Evolutionary conservation across 805 yeast genomes (phyloP).

Genomic region (Candida bentonensis): DNA sequence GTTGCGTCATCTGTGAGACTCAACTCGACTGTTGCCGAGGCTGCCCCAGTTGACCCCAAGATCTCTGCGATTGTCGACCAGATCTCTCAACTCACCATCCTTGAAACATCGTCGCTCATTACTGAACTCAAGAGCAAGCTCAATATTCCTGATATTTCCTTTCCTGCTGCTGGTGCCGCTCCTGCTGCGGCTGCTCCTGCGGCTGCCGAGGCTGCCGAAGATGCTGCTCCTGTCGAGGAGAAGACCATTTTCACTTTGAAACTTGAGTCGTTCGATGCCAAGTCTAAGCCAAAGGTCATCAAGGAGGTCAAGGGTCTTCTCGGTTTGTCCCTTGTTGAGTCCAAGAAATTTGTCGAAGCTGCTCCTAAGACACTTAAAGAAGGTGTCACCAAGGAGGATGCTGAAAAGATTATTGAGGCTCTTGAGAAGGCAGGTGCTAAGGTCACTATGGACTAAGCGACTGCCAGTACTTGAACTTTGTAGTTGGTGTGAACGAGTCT

Average conservation of each 20-base stretch:
- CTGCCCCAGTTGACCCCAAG: slow-evolving; percentile 68
- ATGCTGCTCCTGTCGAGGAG: slow-evolving; percentile 74
- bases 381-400: slow-evolving; percentile 92
- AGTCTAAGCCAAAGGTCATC: slow-evolving; percentile 92
- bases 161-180: slow-evolving; percentile 58
- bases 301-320: slow-evolving; percentile 89
- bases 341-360: slow-evolving; percentile 93
- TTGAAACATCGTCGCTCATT: slow-evolving; percentile 84
- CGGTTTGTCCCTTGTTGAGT: slow-evolving; percentile 87
- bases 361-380: slow-evolving; percentile 96
- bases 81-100: slow-evolving; percentile 76
- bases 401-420: slow-evolving; percentile 87
- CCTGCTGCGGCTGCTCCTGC: slow-evolving; percentile 50
- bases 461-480: neutral
- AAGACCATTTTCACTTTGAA: slow-evolving; percentile 86
- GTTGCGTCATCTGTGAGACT: slow-evolving; percentile 17
- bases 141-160: slow-evolving; percentile 86
- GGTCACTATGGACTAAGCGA: slow-evolving; percentile 61
- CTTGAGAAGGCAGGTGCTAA: slow-evolving; percentile 94
- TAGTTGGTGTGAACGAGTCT: neutral
- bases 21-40: slow-evolving; percentile 26
- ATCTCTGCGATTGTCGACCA: slow-evolving; percentile 78
- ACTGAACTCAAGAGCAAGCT: slow-evolving; percentile 54
- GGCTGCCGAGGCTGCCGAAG: slow-evolving; percentile 59
- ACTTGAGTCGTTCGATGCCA: slow-evolving; percentile 87